Percentiles rank a stretch among this genome's conserved stretches.
phyloP scores from a whole-genome alignment of 192 early-diverging fungal genomes.

The Coemansia sp. region DNA sequence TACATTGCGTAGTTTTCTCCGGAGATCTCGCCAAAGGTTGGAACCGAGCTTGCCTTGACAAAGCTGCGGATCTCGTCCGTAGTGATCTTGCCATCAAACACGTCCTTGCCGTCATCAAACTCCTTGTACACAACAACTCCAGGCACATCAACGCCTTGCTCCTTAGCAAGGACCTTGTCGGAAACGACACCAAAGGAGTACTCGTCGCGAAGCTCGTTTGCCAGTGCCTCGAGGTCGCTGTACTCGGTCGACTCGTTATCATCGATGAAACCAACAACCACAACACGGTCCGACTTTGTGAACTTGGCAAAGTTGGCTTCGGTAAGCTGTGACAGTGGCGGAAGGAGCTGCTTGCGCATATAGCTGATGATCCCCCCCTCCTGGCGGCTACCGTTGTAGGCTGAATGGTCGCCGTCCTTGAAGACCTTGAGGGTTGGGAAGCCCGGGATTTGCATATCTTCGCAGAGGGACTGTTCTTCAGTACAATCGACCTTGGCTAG shows the following conservation, averaged over 20 bases:
- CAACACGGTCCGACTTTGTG: slow-evolving; percentile 82
- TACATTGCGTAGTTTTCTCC: slow-evolving; percentile 88
- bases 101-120: slow-evolving; percentile 85
- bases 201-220: slow-evolving; percentile 84
- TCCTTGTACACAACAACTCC: slow-evolving; percentile 85
- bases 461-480: slow-evolving; percentile 80
- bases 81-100: slow-evolving; percentile 65
- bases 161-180: slow-evolving; percentile 62
- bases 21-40: slow-evolving; percentile 87
- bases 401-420: slow-evolving; percentile 64
- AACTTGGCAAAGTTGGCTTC: slow-evolving; percentile 76
- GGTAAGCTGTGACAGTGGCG: slow-evolving; percentile 73
- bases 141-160: slow-evolving; percentile 61
- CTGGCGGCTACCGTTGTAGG: slow-evolving; percentile 89
- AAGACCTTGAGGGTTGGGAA: slow-evolving; percentile 96
- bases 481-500: slow-evolving; percentile 99
- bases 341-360: slow-evolving; percentile 93
- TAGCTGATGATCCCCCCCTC: slow-evolving; percentile 84
- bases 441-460: slow-evolving; percentile 78
- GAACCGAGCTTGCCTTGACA: slow-evolving; percentile 79
- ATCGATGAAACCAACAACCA: slow-evolving; percentile 83
- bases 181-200: slow-evolving; percentile 80
- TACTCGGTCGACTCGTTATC: slow-evolving; percentile 66
- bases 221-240: slow-evolving; percentile 66
- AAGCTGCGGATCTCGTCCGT: slow-evolving; percentile 66